phyloP scores from a whole-genome alignment of 208 protist species.

The Porcisia hertigi region DNA sequence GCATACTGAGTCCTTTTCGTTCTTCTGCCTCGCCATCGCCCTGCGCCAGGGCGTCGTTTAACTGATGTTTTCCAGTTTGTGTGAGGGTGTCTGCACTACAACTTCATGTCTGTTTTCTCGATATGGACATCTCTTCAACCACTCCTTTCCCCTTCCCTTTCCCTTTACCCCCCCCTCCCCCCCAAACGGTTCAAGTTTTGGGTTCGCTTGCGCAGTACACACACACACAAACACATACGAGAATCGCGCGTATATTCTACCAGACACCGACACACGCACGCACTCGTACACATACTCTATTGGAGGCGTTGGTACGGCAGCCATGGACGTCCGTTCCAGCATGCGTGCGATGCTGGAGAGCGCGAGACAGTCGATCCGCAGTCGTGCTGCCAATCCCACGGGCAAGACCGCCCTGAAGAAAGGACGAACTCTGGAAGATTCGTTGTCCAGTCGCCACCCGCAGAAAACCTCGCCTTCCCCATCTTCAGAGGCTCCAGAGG shows the following conservation, averaged over 20 bases:
- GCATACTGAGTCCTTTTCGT: too few relatives aligned
- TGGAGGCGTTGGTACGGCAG: neutral
- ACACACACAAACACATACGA: too few relatives aligned
- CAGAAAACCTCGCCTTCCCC: slow-evolving; percentile 37
- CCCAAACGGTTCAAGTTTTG: neutral
- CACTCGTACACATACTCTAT: neutral
- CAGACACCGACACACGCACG: neutral
- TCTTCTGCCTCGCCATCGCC: too few relatives aligned
- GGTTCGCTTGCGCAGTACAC: neutral
- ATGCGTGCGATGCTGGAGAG: slow-evolving; percentile 39
- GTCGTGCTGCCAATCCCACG: slow-evolving; percentile 28
- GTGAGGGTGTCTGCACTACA: too few relatives aligned
- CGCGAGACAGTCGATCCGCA: slow-evolving; percentile 29
- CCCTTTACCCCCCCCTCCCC: neutral
- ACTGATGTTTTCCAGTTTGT: too few relatives aligned
- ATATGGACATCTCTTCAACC: too few relatives aligned
- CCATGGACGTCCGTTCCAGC: slow-evolving; percentile 26
- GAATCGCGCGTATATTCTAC: neutral
- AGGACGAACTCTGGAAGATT: slow-evolving; percentile 10
- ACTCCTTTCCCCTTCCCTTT: neutral
- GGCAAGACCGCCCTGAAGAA: slow-evolving; percentile 6
- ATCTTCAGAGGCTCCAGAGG: slow-evolving; percentile 4
- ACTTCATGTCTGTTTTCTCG: too few relatives aligned
- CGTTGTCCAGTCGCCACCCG: neutral
- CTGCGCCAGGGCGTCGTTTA: too few relatives aligned